phyloP scores from a whole-genome alignment of 225 moss, liverwort and hornwort species.

The Sphagnum tenellum region DNA sequence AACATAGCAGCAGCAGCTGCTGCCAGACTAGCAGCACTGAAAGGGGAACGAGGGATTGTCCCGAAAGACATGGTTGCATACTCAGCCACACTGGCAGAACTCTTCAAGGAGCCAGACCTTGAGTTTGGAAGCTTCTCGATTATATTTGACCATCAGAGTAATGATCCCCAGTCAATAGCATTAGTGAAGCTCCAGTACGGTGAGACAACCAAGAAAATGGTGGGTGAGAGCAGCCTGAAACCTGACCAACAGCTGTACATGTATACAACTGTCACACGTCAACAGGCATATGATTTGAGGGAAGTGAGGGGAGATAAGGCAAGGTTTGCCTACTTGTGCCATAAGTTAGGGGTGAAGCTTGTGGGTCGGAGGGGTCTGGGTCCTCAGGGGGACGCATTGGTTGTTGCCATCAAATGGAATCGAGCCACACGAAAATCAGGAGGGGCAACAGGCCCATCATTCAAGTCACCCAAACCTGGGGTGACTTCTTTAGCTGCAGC shows the following conservation, averaged over 20 bases:
- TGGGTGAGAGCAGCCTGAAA: neutral
- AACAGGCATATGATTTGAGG: conserved; percentile 30
- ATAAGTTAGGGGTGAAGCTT: conserved; percentile 28
- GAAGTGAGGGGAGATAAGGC: conserved; percentile 17
- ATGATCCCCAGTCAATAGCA: conserved; percentile 18
- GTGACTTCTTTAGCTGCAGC: neutral
- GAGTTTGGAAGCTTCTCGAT: conserved; percentile 41
- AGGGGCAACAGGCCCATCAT: neutral
- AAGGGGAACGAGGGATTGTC: conserved; percentile 4
- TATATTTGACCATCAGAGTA: conserved; percentile 26
- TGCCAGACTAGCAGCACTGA: conserved; percentile 6
- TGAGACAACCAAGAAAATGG: neutral
- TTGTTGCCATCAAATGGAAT: conserved; percentile 26
- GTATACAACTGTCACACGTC: conserved; percentile 27
- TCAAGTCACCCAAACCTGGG: conserved; percentile 1
- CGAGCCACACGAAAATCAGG: neutral
- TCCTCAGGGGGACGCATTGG: conserved; percentile 22
- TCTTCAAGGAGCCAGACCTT: conserved; percentile 28
- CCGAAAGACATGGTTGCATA: conserved; percentile 20
- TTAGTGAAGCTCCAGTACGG: conserved; percentile 15
- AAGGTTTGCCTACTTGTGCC: conserved; percentile 17
- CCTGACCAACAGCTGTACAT: conserved; percentile 16
- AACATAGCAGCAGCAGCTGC: conserved; percentile 22
- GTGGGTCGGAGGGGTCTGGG: conserved; percentile 36
- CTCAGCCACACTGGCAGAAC: conserved; percentile 17